Conservation (phyloP, 352 stramenopile genomes). For the Phytophthora idaei region DNA sequence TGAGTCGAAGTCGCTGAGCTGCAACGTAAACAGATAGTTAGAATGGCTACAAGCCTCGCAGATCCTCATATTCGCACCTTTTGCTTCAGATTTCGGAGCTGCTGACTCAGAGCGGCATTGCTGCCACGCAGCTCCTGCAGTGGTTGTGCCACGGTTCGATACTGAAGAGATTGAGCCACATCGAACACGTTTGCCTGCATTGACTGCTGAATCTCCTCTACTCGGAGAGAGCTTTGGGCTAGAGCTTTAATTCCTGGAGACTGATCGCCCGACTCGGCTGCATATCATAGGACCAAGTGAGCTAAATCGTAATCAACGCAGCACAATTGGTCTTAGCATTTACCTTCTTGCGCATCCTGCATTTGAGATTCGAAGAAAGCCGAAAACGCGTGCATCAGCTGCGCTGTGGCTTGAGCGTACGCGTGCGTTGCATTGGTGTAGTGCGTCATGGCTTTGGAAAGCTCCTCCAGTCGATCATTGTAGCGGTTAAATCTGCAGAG, state of each 20-base stretch:
- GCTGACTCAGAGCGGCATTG: constrained; percentile 47
- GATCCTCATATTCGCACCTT: constrained; percentile 30
- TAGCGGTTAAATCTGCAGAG: constrained; percentile 58
- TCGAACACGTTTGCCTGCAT: constrained; percentile 53
- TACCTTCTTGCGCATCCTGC: constrained; percentile 43
- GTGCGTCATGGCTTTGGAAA: constrained; percentile 54
- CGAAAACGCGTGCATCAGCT: constrained; percentile 66
- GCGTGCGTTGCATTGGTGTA: constrained; percentile 49
- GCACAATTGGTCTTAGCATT: constrained; percentile 1
- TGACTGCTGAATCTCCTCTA: constrained; percentile 67
- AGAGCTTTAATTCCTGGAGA: constrained; percentile 39
- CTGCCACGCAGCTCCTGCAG: constrained; percentile 48
- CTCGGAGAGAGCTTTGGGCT: constrained; percentile 53
- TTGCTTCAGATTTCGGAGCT: constrained; percentile 59
- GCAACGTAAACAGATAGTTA: not conserved
- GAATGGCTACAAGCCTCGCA: not conserved
- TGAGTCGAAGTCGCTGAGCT: constrained; percentile 79
- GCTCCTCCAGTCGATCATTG: constrained; percentile 63
- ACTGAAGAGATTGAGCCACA: constrained; percentile 52
- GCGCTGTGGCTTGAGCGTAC: constrained; percentile 48
- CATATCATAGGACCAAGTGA: constrained; percentile 10
- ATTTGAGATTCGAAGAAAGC: constrained; percentile 66
- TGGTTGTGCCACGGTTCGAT: constrained; percentile 44
- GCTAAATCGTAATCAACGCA: not conserved
- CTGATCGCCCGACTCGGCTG: constrained; percentile 17